Percentiles rank a stretch among this genome's conserved stretches.
Conservation (phyloP, 768 basidiomycete genomes). For the Leccinum imitatum region DNA sequence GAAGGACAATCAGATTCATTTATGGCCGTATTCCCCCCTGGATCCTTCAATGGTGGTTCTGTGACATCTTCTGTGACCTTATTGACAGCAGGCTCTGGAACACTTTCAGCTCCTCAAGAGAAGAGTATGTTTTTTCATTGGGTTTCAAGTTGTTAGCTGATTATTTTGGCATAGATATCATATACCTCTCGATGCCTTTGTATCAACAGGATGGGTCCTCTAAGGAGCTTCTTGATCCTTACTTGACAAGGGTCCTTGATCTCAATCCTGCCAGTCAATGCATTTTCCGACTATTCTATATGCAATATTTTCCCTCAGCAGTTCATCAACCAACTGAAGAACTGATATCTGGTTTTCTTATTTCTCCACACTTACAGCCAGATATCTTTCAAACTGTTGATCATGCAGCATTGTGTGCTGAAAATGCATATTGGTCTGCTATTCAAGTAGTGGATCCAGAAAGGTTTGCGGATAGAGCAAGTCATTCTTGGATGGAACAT, state of each 20-base stretch:
- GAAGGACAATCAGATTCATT: constrained; percentile 53
- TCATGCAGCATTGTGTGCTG: constrained; percentile 53
- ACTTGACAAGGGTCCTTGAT: constrained; percentile 49
- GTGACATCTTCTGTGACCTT: constrained; percentile 53
- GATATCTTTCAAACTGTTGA: constrained; percentile 57
- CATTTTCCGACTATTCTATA: constrained; percentile 57
- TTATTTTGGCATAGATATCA: constrained; percentile 44
- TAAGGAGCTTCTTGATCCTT: constrained; percentile 50
- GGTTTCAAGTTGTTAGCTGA: constrained; percentile 1
- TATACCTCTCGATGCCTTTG: constrained; percentile 57
- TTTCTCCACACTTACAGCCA: constrained; percentile 28
- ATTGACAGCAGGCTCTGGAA: constrained; percentile 69
- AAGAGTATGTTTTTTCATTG: constrained; percentile 44
- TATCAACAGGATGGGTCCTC: constrained; percentile 22
- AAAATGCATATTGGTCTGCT: constrained; percentile 52
- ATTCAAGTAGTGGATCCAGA: constrained; percentile 3
- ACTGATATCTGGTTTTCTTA: constrained; percentile 8
- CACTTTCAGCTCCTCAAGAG: constrained; percentile 69
- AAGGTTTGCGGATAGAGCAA: not conserved
- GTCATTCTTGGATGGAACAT: constrained; percentile 13
- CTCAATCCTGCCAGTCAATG: constrained; percentile 17
- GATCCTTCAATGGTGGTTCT: constrained; percentile 48
- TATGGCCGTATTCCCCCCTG: constrained; percentile 75
- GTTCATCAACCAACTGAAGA: not conserved
- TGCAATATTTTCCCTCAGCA: constrained; percentile 37